phyloP scores from a whole-genome alignment of 805 yeast species.

The Barnettozyma pratensis region DNA sequence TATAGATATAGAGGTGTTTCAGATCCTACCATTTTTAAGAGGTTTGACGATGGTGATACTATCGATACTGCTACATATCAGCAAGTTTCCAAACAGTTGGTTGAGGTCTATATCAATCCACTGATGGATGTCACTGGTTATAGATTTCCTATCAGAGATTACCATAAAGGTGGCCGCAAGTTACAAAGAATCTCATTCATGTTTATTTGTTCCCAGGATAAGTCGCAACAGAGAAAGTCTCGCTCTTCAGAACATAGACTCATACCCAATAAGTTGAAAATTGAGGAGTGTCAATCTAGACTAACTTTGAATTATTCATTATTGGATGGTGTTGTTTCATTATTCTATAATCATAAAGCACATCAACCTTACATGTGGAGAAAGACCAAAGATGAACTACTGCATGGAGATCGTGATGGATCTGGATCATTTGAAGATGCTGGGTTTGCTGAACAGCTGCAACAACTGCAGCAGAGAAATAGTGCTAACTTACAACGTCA shows the following conservation, averaged over 20 bases:
- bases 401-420: background rate
- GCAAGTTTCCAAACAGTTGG: conserved; percentile 31
- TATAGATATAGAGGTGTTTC: conserved; percentile 31
- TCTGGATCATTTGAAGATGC: conserved; percentile 5
- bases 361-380: conserved; percentile 35
- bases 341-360: conserved; percentile 35
- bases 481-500: background rate
- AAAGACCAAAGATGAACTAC: background rate
- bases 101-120: conserved; percentile 34
- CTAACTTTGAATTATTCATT: conserved; percentile 35
- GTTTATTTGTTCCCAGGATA: conserved; percentile 42
- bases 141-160: conserved; percentile 40
- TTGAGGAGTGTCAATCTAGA: conserved; percentile 37
- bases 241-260: conserved; percentile 34
- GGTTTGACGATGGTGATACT: conserved; percentile 27
- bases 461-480: background rate
- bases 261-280: conserved; percentile 35
- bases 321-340: conserved; percentile 31
- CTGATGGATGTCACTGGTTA: conserved; percentile 37
- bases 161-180: conserved; percentile 38
- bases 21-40: conserved; percentile 27
- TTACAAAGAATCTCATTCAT: conserved; percentile 38
- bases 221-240: conserved; percentile 36
- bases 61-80: conserved; percentile 29
- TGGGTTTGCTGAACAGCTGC: conserved; percentile 3